phyloP scores from a whole-genome alignment of 2,329 filamentous ascomycete species.

The Trichophaea hybrida region DNA sequence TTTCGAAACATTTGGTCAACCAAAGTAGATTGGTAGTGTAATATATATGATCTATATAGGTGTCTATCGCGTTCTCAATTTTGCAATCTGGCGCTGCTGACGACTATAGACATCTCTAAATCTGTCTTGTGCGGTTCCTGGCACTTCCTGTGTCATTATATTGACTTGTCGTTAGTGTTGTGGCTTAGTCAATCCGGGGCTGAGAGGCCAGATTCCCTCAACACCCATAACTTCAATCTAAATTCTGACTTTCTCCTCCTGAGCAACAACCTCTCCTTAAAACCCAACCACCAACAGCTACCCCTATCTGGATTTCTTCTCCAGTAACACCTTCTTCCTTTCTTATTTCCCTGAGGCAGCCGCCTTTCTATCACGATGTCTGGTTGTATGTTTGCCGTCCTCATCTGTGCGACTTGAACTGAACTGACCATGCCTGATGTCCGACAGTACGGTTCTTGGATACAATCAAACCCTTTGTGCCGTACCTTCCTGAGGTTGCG shows the following conservation, averaged over 20 bases:
- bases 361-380: slow-evolving; percentile 1
- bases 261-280: neutral
- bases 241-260: neutral
- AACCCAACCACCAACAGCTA: neutral
- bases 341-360: neutral
- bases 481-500: slow-evolving; percentile 97
- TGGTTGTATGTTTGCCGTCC: neutral
- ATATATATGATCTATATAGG: too few relatives aligned
- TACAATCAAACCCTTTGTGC: slow-evolving; percentile 98
- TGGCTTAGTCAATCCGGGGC: slow-evolving; percentile 1
- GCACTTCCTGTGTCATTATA: too few relatives aligned
- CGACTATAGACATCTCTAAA: too few relatives aligned
- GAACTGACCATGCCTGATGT: neutral
- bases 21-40: too few relatives aligned
- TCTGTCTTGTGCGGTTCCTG: too few relatives aligned
- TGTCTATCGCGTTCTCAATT: too few relatives aligned
- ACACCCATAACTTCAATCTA: neutral
- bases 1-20: too few relatives aligned
- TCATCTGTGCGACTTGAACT: neutral
- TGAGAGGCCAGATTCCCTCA: slow-evolving; percentile 5
- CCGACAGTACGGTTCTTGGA: slow-evolving; percentile 88
- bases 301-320: neutral
- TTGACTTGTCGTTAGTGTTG: neutral
- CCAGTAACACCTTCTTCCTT: neutral
- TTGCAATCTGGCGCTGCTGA: too few relatives aligned